Base-by-base conservation (phyloP, 768 basidiomycete species). In the Daedalea quercina region DNA sequence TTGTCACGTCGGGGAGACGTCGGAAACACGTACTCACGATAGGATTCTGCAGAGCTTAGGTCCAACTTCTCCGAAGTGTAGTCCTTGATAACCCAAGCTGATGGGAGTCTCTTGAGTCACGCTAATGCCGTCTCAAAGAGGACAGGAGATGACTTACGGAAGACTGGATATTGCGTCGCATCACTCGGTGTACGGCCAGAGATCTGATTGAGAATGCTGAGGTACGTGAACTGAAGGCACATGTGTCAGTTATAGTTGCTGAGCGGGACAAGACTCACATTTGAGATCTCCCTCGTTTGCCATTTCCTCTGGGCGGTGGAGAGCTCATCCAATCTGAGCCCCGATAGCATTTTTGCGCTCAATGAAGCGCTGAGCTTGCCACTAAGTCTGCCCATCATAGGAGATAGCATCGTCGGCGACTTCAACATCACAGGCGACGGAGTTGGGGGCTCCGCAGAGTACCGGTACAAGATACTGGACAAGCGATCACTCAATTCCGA, bases 141-240 rank as follows among this genome's bases (percentile, higher is more conserved):
- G n/a, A 9, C 12, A 50, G 23, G 9, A 17, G 2, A 49, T n/a
- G 19, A 50, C 87, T 47, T 60, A 90, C 89, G 90, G 57, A 91
- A 94, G 8, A 95, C 82, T 0, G 93, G 94, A 68, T 94, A 96
- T 60, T 94, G 92, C 0, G 94, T 95, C 9, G 94, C 91, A 71
- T 96, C 94, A 62, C 87, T 92, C 1, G 93, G 92, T 2, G 94
- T 96, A 20, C 94, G 79, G 41, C 94, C 93, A 2, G 94, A 94
- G 20, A 90, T 79, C 65, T 95, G 92, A 60, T 96, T 96, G 51
- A 96, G 70, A 51, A 96, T 81, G 55, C 88, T 86, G 47, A 95
- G 69, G 67, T 94, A 95, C 1, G 89, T 85, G 65, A 91, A 95
- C 92, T 94, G 52, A 15, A 9, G 42, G 20, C 9, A 46, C 25